Percentiles rank a stretch among this genome's conserved stretches.
Conservation (phyloP, 1,139 yeast species). For the Yamadazyma taylorii region DNA sequence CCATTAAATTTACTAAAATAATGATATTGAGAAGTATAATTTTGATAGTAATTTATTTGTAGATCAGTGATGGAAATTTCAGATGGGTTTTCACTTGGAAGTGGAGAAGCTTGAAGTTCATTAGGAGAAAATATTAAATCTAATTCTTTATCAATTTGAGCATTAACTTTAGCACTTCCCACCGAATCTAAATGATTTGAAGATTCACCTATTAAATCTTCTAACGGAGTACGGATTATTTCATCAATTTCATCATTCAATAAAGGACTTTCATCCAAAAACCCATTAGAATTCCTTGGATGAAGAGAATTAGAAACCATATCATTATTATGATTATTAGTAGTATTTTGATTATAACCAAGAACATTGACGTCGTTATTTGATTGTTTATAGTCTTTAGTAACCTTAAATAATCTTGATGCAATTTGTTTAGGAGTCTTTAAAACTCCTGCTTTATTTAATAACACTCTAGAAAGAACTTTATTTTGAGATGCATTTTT, state of each 20-base stretch:
- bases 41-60: conserved; percentile 11
- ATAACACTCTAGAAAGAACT: conserved; percentile 42
- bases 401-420: conserved; percentile 29
- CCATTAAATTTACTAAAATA: conserved; percentile 13
- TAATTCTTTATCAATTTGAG: conserved; percentile 27
- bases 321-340: too few relatives aligned
- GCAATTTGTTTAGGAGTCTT: conserved; percentile 45
- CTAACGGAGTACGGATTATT: conserved; percentile 26
- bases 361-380: too few relatives aligned
- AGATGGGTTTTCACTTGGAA: conserved; percentile 5
- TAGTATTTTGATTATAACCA: too few relatives aligned
- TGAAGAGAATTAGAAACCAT: too few relatives aligned
- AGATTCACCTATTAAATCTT: conserved; percentile 20
- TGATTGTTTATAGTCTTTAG: conserved; percentile 16
- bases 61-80: conserved; percentile 9
- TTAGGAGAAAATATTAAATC: conserved; percentile 29
- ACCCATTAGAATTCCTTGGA: conserved; percentile 1
- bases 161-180: conserved; percentile 20
- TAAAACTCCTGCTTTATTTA: conserved; percentile 36
- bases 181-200: conserved; percentile 17
- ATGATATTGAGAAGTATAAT: conserved; percentile 12
- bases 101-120: conserved; percentile 18
- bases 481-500: conserved; percentile 43
- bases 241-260: conserved; percentile 24
- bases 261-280: conserved; percentile 15